Base-by-base conservation (phyloP, 257 asterid genomes). In the Asclepias syriaca region DNA sequence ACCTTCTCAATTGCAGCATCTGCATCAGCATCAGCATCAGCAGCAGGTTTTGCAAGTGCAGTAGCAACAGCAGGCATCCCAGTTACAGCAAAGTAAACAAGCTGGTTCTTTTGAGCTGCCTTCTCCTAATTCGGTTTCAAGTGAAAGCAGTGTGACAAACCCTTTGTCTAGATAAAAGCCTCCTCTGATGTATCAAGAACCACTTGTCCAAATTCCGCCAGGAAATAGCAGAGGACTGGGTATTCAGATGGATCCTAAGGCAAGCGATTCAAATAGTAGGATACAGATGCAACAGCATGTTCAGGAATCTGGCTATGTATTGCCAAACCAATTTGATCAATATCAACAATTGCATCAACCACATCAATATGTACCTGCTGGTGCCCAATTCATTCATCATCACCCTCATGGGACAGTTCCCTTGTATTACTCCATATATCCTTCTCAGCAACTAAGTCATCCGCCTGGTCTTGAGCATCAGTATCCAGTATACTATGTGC, bases 51-150 rank as follows among this genome's bases (percentile, higher is more conserved):
- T 7, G 10, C 67, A 61, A 34, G 15, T 15, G 67, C 73, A 61
- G 24, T 48, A 61, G 70, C 91, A 81, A 67, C 69, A 74, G 69
- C 93, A 81, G 75, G 58, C 81, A 61, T 69, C 75, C 53, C 96
- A 87, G n/a, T 72, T 85, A 74, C 95, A 89, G 79, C 89, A 78
- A 65, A 56, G 3, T 70, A 89, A 81, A 76, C 88, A 79, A 72
- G 66, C 80, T 54, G 85, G 75, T 46, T 81, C 73, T 22, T 65
- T 79, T 77, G 97, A 93, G 69, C 77, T 87, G 78, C 85, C 88
- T 69, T 91, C 99, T 48, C 98, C 97, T 72, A 95, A 87, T 83
- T 91, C 98, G 56, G 91, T 85, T 74, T 90, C 98, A 46, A 94
- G 86, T 82, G 99, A 94, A 60, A 93, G 96, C 66, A 94, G 99